These are phyloP conservation scores for Ceratobasidium sp. DNA, from an alignment of 1,284 basidiomycete genomes.

Conservation along the genomic window DNA sequence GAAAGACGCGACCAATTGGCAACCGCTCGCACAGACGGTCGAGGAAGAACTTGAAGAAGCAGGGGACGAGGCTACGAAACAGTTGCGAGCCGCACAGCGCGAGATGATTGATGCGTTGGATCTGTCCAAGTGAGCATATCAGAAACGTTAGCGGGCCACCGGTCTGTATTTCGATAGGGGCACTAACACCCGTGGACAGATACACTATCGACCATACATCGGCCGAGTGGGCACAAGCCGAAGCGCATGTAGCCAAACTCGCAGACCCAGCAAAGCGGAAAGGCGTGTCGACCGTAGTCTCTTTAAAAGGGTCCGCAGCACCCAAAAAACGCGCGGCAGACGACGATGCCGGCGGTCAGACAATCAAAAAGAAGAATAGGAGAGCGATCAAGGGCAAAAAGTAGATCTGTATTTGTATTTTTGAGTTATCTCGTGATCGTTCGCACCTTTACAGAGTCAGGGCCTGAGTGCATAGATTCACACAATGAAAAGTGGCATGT, in stretches of 20 bases:
- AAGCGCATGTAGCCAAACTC: slow-evolving; percentile 73
- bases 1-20: slow-evolving; percentile 58
- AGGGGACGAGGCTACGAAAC: slow-evolving; percentile 63
- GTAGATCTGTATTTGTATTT: slow-evolving; percentile 31
- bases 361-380: slow-evolving; percentile 43
- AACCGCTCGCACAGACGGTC: slow-evolving; percentile 66
- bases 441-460: slow-evolving; percentile 5
- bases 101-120: slow-evolving; percentile 89
- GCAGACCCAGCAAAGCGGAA: slow-evolving; percentile 59
- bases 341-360: slow-evolving; percentile 52
- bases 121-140: slow-evolving; percentile 77
- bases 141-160: slow-evolving; percentile 21
- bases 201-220: slow-evolving; percentile 80
- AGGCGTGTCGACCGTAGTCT: slow-evolving; percentile 76
- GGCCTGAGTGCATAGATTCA: slow-evolving; percentile 36
- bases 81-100: slow-evolving; percentile 66
- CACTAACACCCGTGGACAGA: slow-evolving; percentile 59
- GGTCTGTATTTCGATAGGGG: slow-evolving; percentile 15
- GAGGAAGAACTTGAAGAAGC: slow-evolving; percentile 75
- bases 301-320: slow-evolving; percentile 71
- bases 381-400: slow-evolving; percentile 40
- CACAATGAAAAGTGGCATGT: slow-evolving; percentile 40
- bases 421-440: neutral
- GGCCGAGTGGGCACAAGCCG: slow-evolving; percentile 80
- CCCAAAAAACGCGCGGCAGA: slow-evolving; percentile 76